These are phyloP conservation scores for Plasmopara muralis DNA, from an alignment of 352 stramenopile genomes.

Conservation along the genomic window DNA sequence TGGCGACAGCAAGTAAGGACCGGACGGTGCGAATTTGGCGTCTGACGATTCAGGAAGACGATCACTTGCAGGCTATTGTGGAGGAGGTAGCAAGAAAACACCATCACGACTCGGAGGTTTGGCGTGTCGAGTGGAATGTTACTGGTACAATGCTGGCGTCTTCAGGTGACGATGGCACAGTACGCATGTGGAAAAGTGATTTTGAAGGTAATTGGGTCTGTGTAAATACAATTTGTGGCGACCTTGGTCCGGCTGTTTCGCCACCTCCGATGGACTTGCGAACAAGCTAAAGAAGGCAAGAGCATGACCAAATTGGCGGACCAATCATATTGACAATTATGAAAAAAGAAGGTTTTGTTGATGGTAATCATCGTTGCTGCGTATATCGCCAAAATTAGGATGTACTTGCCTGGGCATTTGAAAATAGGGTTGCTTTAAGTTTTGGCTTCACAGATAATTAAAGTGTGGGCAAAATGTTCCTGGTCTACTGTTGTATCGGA, in stretches of 20 bases:
- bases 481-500: too few relatives aligned
- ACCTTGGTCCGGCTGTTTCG: conserved; percentile 36
- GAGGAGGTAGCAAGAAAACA: conserved; percentile 73
- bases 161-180: conserved; percentile 90
- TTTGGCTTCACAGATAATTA: too few relatives aligned
- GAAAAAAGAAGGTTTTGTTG: too few relatives aligned
- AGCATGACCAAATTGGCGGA: too few relatives aligned
- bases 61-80: conserved; percentile 57
- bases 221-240: conserved; percentile 81
- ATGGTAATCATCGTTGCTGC: too few relatives aligned
- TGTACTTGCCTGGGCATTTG: too few relatives aligned
- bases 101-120: conserved; percentile 88
- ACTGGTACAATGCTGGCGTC: conserved; percentile 93
- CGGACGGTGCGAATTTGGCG: conserved; percentile 85
- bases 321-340: too few relatives aligned
- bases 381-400: too few relatives aligned
- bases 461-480: too few relatives aligned
- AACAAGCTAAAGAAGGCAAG: conserved; percentile 16
- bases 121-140: conserved; percentile 96
- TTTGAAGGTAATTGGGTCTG: conserved; percentile 89
- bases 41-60: conserved; percentile 63
- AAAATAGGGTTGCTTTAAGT: too few relatives aligned
- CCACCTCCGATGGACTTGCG: conserved; percentile 32
- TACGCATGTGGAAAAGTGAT: conserved; percentile 95
- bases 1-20: conserved; percentile 91